Conservation (phyloP, 768 basidiomycete species). For the Naematelia encephala region DNA sequence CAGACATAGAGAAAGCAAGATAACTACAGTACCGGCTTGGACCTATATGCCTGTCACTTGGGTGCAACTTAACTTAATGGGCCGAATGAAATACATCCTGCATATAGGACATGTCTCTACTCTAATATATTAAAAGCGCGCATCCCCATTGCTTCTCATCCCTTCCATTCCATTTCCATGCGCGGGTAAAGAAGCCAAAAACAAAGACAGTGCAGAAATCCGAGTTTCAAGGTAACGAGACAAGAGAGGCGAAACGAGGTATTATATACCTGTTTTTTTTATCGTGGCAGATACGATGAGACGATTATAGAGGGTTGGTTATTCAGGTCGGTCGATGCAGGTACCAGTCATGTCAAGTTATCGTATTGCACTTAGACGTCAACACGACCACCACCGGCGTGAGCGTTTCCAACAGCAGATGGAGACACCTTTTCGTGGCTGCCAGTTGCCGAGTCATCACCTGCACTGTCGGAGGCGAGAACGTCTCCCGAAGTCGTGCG, state of each 20-base stretch:
- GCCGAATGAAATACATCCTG: background rate
- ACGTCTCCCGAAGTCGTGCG: slow-evolving; percentile 28
- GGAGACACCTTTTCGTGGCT: slow-evolving; percentile 19
- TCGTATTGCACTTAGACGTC: slow-evolving; percentile 21
- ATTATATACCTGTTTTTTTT: no score
- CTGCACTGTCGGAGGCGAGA: slow-evolving; percentile 9
- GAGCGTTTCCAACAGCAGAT: slow-evolving; percentile 23
- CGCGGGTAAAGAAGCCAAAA: background rate
- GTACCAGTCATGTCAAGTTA: no score
- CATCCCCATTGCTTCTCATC: background rate
- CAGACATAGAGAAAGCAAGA: no score
- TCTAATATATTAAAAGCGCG: background rate
- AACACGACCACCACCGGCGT: slow-evolving; percentile 39
- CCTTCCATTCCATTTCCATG: background rate
- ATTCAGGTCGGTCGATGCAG: no score
- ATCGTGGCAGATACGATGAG: no score
- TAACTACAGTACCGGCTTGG: no score
- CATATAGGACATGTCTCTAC: no score
- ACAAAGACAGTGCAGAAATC: background rate
- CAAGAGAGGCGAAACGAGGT: background rate
- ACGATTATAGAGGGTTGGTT: no score
- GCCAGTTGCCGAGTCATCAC: slow-evolving; percentile 7
- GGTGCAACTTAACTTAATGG: no score
- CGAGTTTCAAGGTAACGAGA: background rate
- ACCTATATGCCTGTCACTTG: no score